These are phyloP conservation scores for Stentor roeselii DNA, from an alignment of 73 alveolate genomes.

Conservation along the genomic window DNA sequence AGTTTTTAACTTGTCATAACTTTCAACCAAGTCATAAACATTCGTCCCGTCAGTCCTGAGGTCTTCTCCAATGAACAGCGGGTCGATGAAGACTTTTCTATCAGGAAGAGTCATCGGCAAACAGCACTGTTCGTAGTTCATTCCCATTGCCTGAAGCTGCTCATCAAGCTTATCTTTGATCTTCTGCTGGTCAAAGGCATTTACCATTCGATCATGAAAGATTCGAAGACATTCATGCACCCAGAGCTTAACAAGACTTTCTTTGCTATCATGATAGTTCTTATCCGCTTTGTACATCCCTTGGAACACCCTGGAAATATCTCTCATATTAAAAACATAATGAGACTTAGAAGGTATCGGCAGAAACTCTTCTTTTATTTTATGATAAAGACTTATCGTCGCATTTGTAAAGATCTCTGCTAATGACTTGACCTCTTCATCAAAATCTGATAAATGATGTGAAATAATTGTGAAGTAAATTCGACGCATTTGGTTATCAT, in stretches of 20 bases:
- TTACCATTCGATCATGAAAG: conserved; percentile 89
- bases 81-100: background rate
- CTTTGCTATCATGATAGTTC: conserved; percentile 89
- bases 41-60: conserved; percentile 67
- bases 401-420: conserved; percentile 49
- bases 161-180: conserved; percentile 47
- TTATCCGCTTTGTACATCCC: conserved; percentile 92
- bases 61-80: conserved; percentile 56
- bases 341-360: conserved; percentile 99
- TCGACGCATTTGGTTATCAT: conserved; percentile 81
- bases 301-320: conserved; percentile 92
- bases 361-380: conserved; percentile 35
- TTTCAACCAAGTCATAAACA: conserved; percentile 82
- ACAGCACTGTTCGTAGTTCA: conserved; percentile 80
- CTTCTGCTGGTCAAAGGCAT: conserved; percentile 81
- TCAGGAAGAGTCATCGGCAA: conserved; percentile 55
- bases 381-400: conserved; percentile 42
- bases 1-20: conserved; percentile 66
- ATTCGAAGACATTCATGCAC: conserved; percentile 96
- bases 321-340: conserved; percentile 97
- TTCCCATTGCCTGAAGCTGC: conserved; percentile 73
- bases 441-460: conserved; percentile 72
- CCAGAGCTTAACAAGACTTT: conserved; percentile 93
- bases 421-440: conserved; percentile 69
- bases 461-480: conserved; percentile 66